A percentile compares a stretch with the other conserved stretches of the same genome.
These are phyloP conservation scores for Dioscorea cayenensis DNA, from an alignment of 116 monocot genomes.

Conservation along the genomic window DNA sequence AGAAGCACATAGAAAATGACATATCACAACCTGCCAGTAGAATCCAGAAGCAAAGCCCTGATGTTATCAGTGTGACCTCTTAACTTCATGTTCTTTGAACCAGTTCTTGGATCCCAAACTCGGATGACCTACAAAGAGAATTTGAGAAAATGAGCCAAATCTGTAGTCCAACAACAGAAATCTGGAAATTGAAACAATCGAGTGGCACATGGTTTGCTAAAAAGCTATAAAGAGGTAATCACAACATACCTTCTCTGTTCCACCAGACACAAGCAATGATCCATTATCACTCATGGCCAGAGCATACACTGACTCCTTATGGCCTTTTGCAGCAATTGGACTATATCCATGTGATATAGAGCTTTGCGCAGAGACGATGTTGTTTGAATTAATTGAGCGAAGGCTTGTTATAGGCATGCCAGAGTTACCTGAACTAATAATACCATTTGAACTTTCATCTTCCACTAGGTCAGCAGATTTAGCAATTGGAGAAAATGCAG, in stretches of 20 bases:
- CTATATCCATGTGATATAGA: constrained; percentile 63
- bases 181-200: background rate
- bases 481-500: constrained; percentile 56
- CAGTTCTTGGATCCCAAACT: constrained; percentile 98
- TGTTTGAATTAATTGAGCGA: constrained; percentile 51
- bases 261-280: constrained; percentile 89
- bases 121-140: constrained; percentile 63
- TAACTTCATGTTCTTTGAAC: constrained; percentile 96
- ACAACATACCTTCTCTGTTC: constrained; percentile 83
- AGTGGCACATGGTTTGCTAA: no score
- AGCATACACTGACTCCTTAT: constrained; percentile 98
- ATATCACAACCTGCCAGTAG: constrained; percentile 76
- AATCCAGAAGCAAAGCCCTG: constrained; percentile 87
- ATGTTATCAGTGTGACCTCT: constrained; percentile 99
- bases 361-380: constrained; percentile 42
- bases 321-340: constrained; percentile 84
- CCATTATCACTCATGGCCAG: constrained; percentile 95
- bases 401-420: constrained; percentile 58
- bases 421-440: constrained; percentile 41
- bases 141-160: background rate
- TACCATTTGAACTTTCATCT: constrained; percentile 74
- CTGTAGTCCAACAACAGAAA: background rate
- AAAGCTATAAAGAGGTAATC: no score
- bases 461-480: constrained; percentile 64
- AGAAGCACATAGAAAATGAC: background rate